These are phyloP conservation scores for Populus trichocarpa DNA, from an alignment of 441 rosid genomes.

Conservation along the genomic window DNA sequence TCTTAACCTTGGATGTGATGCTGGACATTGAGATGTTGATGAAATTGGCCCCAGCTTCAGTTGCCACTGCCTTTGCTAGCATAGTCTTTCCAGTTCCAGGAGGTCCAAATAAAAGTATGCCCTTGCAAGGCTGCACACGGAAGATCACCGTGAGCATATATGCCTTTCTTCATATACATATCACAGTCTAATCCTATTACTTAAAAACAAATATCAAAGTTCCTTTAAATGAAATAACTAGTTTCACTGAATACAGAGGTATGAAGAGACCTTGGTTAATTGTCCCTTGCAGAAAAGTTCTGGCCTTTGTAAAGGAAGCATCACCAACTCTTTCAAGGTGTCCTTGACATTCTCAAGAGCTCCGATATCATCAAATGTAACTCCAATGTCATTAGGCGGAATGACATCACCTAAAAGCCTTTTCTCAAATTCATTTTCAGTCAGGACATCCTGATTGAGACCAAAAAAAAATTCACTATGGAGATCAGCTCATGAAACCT, in stretches of 20 bases:
- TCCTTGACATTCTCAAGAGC: slow-evolving; percentile 95
- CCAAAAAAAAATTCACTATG: slow-evolving; percentile 12
- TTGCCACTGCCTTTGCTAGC: slow-evolving; percentile 96
- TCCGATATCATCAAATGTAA: slow-evolving; percentile 87
- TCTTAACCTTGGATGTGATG: slow-evolving; percentile 80
- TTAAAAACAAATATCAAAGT: neutral
- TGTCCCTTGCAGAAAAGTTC: slow-evolving; percentile 95
- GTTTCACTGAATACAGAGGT: slow-evolving; percentile 6
- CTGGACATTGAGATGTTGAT: slow-evolving; percentile 97
- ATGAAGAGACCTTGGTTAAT: slow-evolving; percentile 63
- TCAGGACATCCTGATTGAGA: slow-evolving; percentile 69
- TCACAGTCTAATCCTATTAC: neutral
- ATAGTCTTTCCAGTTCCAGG: slow-evolving; percentile 98
- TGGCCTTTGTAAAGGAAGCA: slow-evolving; percentile 94
- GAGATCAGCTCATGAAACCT: slow-evolving; percentile 2
- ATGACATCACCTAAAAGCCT: slow-evolving; percentile 89
- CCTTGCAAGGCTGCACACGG: slow-evolving; percentile 80
- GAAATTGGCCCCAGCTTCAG: slow-evolving; percentile 95
- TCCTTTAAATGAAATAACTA: slow-evolving; percentile 2
- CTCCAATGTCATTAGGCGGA: slow-evolving; percentile 93
- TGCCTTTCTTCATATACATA: neutral
- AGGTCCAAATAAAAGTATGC: slow-evolving; percentile 90
- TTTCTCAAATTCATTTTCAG: slow-evolving; percentile 95
- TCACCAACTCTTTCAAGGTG: slow-evolving; percentile 88
- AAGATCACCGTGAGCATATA: slow-evolving; percentile 7